A percentile compares a stretch with the other conserved stretches of the same genome.
phyloP scores from a whole-genome alignment of 192 early-diverging fungal genomes.

The Backusella parvicylindrica region DNA sequence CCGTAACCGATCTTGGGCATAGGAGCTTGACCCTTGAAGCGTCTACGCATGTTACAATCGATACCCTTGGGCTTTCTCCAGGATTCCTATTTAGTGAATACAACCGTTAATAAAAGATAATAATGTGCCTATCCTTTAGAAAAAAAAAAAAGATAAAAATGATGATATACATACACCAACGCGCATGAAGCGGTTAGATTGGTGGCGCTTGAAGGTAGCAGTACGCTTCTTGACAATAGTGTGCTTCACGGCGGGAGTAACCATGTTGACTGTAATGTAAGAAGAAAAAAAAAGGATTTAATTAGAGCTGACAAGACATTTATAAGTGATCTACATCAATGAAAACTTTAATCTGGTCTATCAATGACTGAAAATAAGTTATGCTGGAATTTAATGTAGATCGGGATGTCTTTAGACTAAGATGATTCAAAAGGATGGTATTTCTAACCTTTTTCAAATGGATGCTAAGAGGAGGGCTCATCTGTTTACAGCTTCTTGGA shows the following conservation, averaged over 20 bases:
- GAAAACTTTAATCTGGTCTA: background rate
- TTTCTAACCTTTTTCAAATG: constrained; percentile 13
- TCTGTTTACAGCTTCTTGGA: background rate
- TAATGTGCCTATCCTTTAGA: background rate
- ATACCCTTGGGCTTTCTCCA: constrained; percentile 99
- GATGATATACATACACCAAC: constrained; percentile 64
- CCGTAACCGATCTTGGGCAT: constrained; percentile 99
- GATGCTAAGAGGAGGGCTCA: constrained; percentile 17
- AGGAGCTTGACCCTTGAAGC: constrained; percentile 96
- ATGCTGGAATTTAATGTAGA: background rate
- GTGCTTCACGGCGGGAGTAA: constrained; percentile 89
- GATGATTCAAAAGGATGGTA: background rate
- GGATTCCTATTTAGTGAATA: constrained; percentile 62
- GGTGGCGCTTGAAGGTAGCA: constrained; percentile 94
- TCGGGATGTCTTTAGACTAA: background rate
- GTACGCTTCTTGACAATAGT: constrained; percentile 99
- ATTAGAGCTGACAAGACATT: background rate
- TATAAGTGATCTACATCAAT: background rate
- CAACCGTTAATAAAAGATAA: background rate
- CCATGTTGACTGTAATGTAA: constrained; percentile 64
- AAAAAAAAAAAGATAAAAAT: too few species aligned
- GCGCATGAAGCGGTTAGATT: constrained; percentile 97
- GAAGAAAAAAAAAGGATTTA: background rate
- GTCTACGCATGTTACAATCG: constrained; percentile 95
- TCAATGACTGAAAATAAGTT: background rate